Conservation (phyloP, 1,284 basidiomycete species). For the Golubevia sp. region DNA sequence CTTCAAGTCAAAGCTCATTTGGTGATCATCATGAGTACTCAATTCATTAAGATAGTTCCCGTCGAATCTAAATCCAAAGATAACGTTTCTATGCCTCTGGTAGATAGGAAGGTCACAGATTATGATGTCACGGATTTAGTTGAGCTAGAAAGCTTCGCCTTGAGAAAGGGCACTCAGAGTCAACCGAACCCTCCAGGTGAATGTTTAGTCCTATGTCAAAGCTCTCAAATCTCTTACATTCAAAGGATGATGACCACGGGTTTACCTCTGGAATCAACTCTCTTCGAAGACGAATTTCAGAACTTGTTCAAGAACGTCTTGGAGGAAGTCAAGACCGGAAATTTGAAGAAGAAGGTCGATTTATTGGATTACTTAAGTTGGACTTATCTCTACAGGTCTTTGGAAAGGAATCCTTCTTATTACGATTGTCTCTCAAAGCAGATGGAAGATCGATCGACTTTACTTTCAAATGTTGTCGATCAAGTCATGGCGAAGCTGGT, state of each 20-base stretch:
- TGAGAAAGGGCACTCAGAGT: slow-evolving; percentile 66
- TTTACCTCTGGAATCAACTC: slow-evolving; percentile 81
- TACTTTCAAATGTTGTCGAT: slow-evolving; percentile 20
- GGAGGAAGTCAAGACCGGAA: slow-evolving; percentile 20
- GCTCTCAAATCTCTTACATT: slow-evolving; percentile 77
- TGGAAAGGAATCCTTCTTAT: slow-evolving; percentile 81
- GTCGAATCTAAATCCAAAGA: slow-evolving; percentile 56
- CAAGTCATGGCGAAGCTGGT: slow-evolving; percentile 14
- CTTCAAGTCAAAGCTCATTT: slow-evolving; percentile 78
- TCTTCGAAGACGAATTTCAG: slow-evolving; percentile 66
- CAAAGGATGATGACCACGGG: slow-evolving; percentile 82
- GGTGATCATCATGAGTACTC: slow-evolving; percentile 90
- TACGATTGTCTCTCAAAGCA: slow-evolving; percentile 69
- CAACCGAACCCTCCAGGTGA: slow-evolving; percentile 33
- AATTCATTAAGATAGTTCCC: slow-evolving; percentile 70
- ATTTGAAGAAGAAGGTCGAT: slow-evolving; percentile 65
- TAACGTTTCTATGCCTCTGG: slow-evolving; percentile 1
- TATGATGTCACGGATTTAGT: slow-evolving; percentile 82
- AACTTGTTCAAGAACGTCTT: slow-evolving; percentile 29
- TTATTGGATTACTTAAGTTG: slow-evolving; percentile 77
- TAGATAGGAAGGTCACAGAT: slow-evolving; percentile 74
- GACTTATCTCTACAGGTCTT: slow-evolving; percentile 77
- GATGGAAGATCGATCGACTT: slow-evolving; percentile 11
- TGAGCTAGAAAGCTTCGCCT: slow-evolving; percentile 86
- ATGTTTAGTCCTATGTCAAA: slow-evolving; percentile 83